Base-by-base conservation (phyloP, 2,329 filamentous ascomycete species). In the Ceratocystis destructans region DNA sequence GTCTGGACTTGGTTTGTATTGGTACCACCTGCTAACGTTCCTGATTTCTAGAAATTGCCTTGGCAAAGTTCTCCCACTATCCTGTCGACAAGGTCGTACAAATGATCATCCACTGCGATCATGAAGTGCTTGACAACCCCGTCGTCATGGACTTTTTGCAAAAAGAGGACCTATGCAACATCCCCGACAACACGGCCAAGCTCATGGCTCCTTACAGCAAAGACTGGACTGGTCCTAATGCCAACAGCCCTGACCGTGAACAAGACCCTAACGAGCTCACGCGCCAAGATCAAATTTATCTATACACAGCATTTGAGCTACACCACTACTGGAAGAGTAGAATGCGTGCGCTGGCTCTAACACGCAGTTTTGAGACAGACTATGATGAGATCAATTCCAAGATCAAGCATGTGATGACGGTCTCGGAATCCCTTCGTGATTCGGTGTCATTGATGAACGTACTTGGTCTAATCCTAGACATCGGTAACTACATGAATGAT, bases 401-500 rank as follows among this genome's bases (percentile, higher is more conserved):
- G 77, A 84, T 97, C 68, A 87, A 87, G 70, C 86, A 94, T 69
- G 85, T 99, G n/a, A 88, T 95, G 45, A 79, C 79, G 37, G 91
- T 96, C 7, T 93, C 92, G 3, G 93, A 97, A 77, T 89, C 90
- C 8, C 79, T 99, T 65, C 85, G 93, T 61, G 91, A 96, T 73
- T 96, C 92, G 1, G 90, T 96, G 31, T 88, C 90, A 31, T 78
- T 99, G 72, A 96, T 97, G 87, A 96, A 96, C 70, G 91, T 99
- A 61, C 84, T 99, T 66, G 92, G 93, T 68, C 82, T 97, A 69
- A 99, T 99, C 76, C 80, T 99, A 72, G 93, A 96, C 75, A 96
- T 99, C 73, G 94, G 94, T 76, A 99, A 99, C 76, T 99, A 96
- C 81, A 99, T 99, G 94, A 99, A 99, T 79, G 94, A 97, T 74